Base-by-base conservation (phyloP, 139 green algal species). In the Chlorella sp. region DNA sequence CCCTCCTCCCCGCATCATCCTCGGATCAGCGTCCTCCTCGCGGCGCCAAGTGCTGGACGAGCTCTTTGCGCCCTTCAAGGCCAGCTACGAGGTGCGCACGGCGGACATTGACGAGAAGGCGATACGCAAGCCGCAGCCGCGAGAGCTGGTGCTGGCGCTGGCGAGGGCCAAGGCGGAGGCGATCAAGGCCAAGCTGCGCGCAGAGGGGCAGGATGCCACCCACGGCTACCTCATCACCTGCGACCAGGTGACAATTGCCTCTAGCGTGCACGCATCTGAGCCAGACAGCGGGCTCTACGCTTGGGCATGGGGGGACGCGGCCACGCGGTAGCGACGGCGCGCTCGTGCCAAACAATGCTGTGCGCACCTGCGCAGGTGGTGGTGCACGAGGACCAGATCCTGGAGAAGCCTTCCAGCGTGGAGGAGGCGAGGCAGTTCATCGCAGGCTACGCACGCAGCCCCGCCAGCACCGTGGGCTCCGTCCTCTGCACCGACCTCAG, bases 31-130 rank as follows among this genome's bases (percentile, higher is more conserved):
- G 23, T 77, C 69, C 22, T 61, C 31, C 27, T 80, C 74, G 36
- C n/a, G 79, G 22, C 35, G 74, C 17, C 33, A 35, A 3, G 71
- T 84, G 23, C 72, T 81, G 65, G 70, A 84, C 35, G 55, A 74
- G 59, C 70, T 84, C 1, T 66, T 65, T 27, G n/a, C 64, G 2
- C 17, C 35, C 59, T 76, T 80, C 29, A 60, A 75, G 34, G 86
- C 91, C 35, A 80, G 32, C 0, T 91, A 89, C 61, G 73, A 82
- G 26, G 78, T 86, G 0, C 62, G 79, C 10, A 89, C 85, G 24
- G 89, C 91, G 23, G 88, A 88, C 69, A 96, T 96, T 29, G 88
- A 96, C 60, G 91, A 96, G 70, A 92, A 91, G 64, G 87, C 83
- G 0, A 90, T 96, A 31, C 74, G 91, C 17, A 30, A 75, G 1